Base-by-base conservation (phyloP, 2,329 filamentous ascomycete species). In the Penicillium sp. region DNA sequence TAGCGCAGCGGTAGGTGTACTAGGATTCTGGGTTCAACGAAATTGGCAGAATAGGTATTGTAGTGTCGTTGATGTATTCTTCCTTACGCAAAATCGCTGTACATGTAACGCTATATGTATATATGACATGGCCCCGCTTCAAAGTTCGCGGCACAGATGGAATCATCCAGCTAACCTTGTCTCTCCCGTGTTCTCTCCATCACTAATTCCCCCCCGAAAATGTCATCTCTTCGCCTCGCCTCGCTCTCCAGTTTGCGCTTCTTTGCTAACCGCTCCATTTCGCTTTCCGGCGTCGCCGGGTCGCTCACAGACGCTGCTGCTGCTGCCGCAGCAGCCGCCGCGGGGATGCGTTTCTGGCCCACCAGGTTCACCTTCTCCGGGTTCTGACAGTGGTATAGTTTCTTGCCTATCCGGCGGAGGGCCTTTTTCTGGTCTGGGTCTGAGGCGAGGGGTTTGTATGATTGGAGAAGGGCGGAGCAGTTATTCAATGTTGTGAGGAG, bases 311-410 rank as follows among this genome's bases (percentile, higher is more conserved):
- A 60, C 2, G 60, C 61, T 3, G 59, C 58, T 3, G 62, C 65
- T 5, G 68, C 66, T 2, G 68, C 65, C 2, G 67, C 57, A 21
- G 69, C 72, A 21, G 74, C 72, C 23, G 74, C 73, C 9, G 76
- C 70, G 11, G 75, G 74, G 17, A 77, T 77, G 21, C 80, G 72
- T 67, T 82, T 82, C 68, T 79, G 76, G 1, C 71, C 75, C 1
- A 76, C 73, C 3, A 82, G 65, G 58, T 81, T 79, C 1, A 73
- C 69, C 64, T 82, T 83, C 61, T 83, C 80, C 0, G 81, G 79
- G 63, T 83, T 82, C 65, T 81, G 79, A 62, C 82, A 84, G 41
- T 79, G 76, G 60, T 78, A 81, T 13, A 83, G 69, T 65, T 84
- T 84, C 69, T 82, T 83, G 19, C 79, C 80, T 47, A 84, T 83